Percentiles rank a stretch among this genome's conserved stretches.
Conservation (phyloP, 352 stramenopile genomes). For the Phytophthora kernoviae region DNA sequence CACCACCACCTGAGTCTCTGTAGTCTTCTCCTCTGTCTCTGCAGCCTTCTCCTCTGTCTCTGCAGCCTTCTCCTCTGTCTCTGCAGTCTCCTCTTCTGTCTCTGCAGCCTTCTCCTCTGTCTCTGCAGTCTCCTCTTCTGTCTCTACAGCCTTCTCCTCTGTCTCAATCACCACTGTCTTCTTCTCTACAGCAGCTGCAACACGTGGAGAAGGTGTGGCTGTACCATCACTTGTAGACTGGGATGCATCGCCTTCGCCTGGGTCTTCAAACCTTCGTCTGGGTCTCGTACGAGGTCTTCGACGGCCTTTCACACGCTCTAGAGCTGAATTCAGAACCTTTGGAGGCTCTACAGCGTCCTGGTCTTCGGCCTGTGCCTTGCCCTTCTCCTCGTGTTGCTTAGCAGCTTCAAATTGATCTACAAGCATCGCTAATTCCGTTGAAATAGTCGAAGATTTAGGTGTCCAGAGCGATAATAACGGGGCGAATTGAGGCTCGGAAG, state of each 20-base stretch:
- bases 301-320: slow-evolving; percentile 28
- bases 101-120: slow-evolving; percentile 4
- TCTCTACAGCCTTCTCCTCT: slow-evolving; percentile 6
- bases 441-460: slow-evolving; percentile 21
- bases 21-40: slow-evolving; percentile 2
- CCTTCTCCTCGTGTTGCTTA: slow-evolving; percentile 25
- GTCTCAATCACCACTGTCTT: slow-evolving; percentile 10
- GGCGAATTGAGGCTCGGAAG: slow-evolving; percentile 53
- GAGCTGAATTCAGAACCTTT: slow-evolving; percentile 13
- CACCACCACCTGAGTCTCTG: slow-evolving; percentile 7
- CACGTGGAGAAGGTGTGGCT: slow-evolving; percentile 24
- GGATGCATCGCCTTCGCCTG: slow-evolving; percentile 24
- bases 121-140: slow-evolving; percentile 8
- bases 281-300: slow-evolving; percentile 29
- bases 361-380: slow-evolving; percentile 10
- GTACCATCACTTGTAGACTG: slow-evolving; percentile 32
- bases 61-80: neutral
- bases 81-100: too few relatives aligned
- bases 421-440: slow-evolving; percentile 44
- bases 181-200: neutral
- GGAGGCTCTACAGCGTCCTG: slow-evolving; percentile 9
- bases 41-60: slow-evolving; percentile 2
- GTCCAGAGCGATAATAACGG: slow-evolving; percentile 57
- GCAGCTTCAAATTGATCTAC: slow-evolving; percentile 48
- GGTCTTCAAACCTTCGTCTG: slow-evolving; percentile 39